Evolutionary conservation across 75 land plant species (phyloP), one percentile per base, ranked within the genome.

Genomic region (Selaginella moellendorffii): DNA sequence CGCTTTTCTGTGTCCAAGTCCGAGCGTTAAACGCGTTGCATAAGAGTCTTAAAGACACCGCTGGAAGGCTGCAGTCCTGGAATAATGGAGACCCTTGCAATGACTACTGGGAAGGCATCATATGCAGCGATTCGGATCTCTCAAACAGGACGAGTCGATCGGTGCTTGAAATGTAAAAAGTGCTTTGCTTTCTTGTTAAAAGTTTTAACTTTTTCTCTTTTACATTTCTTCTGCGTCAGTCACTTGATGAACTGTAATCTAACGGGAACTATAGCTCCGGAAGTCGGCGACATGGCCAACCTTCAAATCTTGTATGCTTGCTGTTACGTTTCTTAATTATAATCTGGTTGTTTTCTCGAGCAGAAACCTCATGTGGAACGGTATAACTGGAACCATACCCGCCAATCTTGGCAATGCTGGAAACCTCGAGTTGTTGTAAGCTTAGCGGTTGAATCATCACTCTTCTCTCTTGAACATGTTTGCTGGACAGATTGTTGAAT

Each of bases 181-280:
- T 36, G 14, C 46, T 36, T 5, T 36, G 46, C 14, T 5, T 36
- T 5, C 46, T 36, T 36, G 14, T 5, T 36, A 36, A 36, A 36
- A 36, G 46, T 36, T 5, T 36, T 5, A 5, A 14, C 14, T 5
- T 36, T 5, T 36, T 5, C 5, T 36, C 46, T 36, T 36, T 5
- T 36, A 5, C 5, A 36, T 36, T 36, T 36, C 10, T 36, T n/a
- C n/a, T n/a, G n/a, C n/a, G n/a, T 36, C 14, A 86, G 90, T 53
- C 76, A 81, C 0, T 28, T 86, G 63, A 81, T 84, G 54, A 80
- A 81, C 66, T 83, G 80, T 28, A 81, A 83, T 56, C 73, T 86
- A 28, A 70, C 84, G 24, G 90, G 90, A 1, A 26, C 54, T 65
- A 81, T 86, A 65, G 83, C 90, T 26, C 65, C 78, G 25, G 83